Evolutionary conservation across 2,329 filamentous ascomycete species (phyloP).

Genomic region (Setomelanomma holmii): DNA sequence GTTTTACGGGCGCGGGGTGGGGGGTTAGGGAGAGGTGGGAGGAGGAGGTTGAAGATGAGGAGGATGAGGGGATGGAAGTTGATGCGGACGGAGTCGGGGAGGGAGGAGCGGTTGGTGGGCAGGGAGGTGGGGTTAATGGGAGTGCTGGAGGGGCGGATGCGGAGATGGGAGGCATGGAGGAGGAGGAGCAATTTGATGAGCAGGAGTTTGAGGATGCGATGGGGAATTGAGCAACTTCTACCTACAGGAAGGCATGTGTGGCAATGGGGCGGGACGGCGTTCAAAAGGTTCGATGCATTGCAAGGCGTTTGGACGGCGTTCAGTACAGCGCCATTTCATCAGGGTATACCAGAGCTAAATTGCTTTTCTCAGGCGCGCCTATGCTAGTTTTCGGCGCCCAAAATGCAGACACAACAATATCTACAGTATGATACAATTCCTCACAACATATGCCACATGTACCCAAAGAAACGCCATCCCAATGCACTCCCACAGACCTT

Average conservation of each 20-base stretch:
- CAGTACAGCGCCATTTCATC: slow-evolving; percentile 4
- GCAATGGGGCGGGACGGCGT: background rate
- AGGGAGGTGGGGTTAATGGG: slow-evolving; percentile 44
- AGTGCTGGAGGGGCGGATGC: slow-evolving; percentile 41
- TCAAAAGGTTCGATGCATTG: slow-evolving; percentile 20
- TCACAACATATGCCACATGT: slow-evolving; percentile 10
- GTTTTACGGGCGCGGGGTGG: slow-evolving; percentile 47
- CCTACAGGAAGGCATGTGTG: background rate
- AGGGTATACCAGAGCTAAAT: slow-evolving; percentile 37
- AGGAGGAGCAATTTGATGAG: slow-evolving; percentile 50
- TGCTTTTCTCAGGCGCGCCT: slow-evolving; percentile 8
- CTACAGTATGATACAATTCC: slow-evolving; percentile 22
- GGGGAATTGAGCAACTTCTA: slow-evolving; percentile 20
- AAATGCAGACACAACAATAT: too few species aligned
- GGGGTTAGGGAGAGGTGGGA: slow-evolving; percentile 60
- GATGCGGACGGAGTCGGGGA: slow-evolving; percentile 41
- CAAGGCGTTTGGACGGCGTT: slow-evolving; percentile 28
- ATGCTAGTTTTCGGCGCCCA: too few species aligned
- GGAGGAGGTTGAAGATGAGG: slow-evolving; percentile 74
- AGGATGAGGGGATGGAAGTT: slow-evolving; percentile 59
- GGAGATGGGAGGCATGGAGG: slow-evolving; percentile 39
- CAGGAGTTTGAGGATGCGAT: slow-evolving; percentile 55
- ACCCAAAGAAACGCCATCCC: slow-evolving; percentile 15
- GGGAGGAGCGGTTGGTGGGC: slow-evolving; percentile 50
- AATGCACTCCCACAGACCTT: slow-evolving; percentile 4